phyloP scores from a whole-genome alignment of 2,329 filamentous ascomycete genomes.

The Diaporthe caulivora region DNA sequence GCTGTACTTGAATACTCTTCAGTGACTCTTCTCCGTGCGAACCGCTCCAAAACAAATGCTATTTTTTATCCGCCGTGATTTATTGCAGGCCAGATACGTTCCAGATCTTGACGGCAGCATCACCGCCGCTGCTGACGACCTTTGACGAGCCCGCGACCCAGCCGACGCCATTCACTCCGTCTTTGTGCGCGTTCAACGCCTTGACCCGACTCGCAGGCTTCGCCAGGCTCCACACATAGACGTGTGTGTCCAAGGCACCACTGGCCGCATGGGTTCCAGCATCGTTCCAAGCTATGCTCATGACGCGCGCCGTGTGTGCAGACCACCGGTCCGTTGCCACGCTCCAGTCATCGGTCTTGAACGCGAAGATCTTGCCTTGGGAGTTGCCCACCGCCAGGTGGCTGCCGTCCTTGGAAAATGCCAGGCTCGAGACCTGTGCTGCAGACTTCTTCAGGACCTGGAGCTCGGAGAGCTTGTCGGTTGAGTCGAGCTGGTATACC shows the following conservation, averaged over 20 bases:
- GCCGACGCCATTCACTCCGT: constrained; percentile 88
- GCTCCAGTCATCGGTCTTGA: constrained; percentile 73
- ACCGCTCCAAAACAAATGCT: neutral
- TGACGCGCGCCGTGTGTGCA: constrained; percentile 70
- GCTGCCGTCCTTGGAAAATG: constrained; percentile 84
- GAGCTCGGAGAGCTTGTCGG: constrained; percentile 65
- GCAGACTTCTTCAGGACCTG: constrained; percentile 76
- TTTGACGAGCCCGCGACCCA: constrained; percentile 76
- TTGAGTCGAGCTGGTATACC: constrained; percentile 75
- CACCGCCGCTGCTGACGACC: constrained; percentile 84
- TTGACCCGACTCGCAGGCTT: constrained; percentile 89
- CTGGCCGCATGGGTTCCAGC: constrained; percentile 83
- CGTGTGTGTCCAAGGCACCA: constrained; percentile 89
- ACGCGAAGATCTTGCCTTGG: constrained; percentile 89
- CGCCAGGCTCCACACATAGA: constrained; percentile 90
- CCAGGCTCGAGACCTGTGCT: constrained; percentile 80
- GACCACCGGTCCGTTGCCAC: constrained; percentile 82
- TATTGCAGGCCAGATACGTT: constrained; percentile 69
- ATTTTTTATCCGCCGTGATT: neutral
- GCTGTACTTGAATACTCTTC: neutral
- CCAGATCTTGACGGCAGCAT: constrained; percentile 95
- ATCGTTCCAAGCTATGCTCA: constrained; percentile 79
- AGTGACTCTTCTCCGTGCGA: neutral
- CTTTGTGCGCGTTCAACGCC: constrained; percentile 91
- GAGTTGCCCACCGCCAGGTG: constrained; percentile 86